Evolutionary conservation across 306 rosid genomes (phyloP).

Genomic region (Cucumis cinereus): DNA sequence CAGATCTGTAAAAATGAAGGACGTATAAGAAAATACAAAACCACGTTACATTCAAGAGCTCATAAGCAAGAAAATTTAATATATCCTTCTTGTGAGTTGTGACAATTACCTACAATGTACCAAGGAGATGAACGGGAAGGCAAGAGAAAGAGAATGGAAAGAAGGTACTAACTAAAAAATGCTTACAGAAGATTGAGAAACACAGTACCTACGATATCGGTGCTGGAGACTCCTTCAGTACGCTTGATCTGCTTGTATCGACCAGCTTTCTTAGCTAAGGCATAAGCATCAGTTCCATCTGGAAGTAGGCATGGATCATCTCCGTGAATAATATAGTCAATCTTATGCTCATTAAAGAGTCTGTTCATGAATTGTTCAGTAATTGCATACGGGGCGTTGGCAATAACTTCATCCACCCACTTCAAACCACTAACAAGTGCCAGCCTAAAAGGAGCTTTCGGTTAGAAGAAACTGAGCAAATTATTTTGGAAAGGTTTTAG

Average conservation of each 20-base stretch:
- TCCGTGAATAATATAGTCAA: conserved; percentile 95
- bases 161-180: background rate
- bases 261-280: conserved; percentile 87
- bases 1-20: background rate
- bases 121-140: background rate
- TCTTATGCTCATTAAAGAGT: conserved; percentile 86
- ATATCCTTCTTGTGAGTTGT: background rate
- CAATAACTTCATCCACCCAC: conserved; percentile 98
- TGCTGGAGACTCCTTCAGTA: conserved; percentile 98
- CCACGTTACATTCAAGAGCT: background rate
- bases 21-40: background rate
- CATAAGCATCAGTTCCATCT: conserved; percentile 98
- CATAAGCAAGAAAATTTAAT: background rate
- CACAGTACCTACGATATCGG: conserved; percentile 92
- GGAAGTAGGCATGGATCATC: conserved; percentile 99
- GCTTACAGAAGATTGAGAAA: conserved; percentile 18
- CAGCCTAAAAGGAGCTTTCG: conserved; percentile 39
- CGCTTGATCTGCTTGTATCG: conserved; percentile 98
- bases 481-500: background rate
- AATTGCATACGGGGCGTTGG: conserved; percentile 92
- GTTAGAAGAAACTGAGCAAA: conserved; percentile 11
- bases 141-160: background rate
- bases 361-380: conserved; percentile 80
- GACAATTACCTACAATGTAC: background rate
- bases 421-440: conserved; percentile 92